phyloP scores from a whole-genome alignment of 2,329 filamentous ascomycete genomes.

The Fusarium sp. region DNA sequence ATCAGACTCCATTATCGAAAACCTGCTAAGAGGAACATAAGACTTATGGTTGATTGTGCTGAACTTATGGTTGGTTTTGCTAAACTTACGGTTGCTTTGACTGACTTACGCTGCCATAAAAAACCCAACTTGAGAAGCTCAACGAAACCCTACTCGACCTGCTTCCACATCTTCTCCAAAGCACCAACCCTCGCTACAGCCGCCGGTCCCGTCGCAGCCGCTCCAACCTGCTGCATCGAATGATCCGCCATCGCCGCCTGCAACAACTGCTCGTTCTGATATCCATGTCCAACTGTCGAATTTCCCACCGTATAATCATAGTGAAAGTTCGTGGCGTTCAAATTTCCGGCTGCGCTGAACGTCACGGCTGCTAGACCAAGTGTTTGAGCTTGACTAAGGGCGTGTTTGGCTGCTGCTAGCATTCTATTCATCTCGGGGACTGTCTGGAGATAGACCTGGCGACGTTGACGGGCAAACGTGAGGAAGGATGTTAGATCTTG shows the following conservation, averaged over 20 bases:
- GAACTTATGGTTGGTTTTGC: too few species aligned
- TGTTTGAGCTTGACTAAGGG: neutral
- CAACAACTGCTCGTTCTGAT: neutral
- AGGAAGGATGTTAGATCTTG: neutral
- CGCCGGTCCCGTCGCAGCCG: neutral
- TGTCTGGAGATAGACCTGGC: neutral
- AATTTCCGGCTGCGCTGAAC: neutral
- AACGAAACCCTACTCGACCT: neutral
- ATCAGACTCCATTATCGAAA: too few species aligned
- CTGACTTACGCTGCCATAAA: too few species aligned
- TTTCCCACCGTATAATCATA: neutral
- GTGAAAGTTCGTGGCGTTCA: neutral
- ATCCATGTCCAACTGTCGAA: neutral
- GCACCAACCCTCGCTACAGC: neutral
- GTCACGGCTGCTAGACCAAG: neutral
- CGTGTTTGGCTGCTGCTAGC: neutral
- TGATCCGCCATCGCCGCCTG: slow-evolving; percentile 6
- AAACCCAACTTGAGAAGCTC: too few species aligned
- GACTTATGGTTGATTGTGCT: too few species aligned
- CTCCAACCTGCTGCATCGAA: neutral
- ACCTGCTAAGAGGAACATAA: too few species aligned
- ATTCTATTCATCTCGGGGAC: neutral
- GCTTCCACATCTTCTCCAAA: neutral
- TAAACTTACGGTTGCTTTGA: too few species aligned
- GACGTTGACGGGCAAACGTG: neutral